phyloP scores from a whole-genome alignment of 768 basidiomycete genomes.

The Cantharellus anzutake region DNA sequence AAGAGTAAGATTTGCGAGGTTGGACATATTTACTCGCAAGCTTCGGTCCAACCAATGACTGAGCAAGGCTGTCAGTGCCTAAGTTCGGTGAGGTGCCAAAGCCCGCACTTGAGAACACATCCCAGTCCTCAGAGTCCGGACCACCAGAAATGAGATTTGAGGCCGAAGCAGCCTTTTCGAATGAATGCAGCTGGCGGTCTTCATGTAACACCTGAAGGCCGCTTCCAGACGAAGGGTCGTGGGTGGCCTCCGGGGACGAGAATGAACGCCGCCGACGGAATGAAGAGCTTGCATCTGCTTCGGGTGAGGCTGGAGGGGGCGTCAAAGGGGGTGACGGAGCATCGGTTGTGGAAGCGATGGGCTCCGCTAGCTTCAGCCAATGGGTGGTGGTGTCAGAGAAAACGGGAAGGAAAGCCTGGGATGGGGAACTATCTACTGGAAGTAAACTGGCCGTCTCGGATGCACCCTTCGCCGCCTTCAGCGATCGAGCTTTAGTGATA shows the following conservation, averaged over 20 bases:
- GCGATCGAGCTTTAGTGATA: too few species aligned
- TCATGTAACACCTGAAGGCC: not conserved
- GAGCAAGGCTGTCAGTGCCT: not conserved
- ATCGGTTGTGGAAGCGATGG: not conserved
- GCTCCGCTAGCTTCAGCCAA: not conserved
- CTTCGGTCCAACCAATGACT: not conserved
- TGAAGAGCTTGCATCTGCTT: not conserved
- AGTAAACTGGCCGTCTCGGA: not conserved
- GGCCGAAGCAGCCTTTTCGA: not conserved
- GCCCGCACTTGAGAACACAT: constrained; percentile 45
- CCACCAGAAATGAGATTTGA: not conserved
- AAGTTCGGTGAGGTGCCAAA: constrained; percentile 17
- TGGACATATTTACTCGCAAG: not conserved
- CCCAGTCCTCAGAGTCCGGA: constrained; percentile 31
- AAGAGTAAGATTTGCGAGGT: not conserved
- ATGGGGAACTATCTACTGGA: not conserved
- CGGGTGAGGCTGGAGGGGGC: not conserved
- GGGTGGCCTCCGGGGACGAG: not conserved
- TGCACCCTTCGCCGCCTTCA: constrained; percentile 14
- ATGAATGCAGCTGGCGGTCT: not conserved
- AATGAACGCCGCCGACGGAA: not conserved
- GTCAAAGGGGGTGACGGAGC: not conserved
- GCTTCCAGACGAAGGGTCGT: not conserved
- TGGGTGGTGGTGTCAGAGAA: not conserved
- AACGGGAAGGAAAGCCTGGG: not conserved